phyloP scores from a whole-genome alignment of 345 rosid genomes.

The Pistacia vera region DNA sequence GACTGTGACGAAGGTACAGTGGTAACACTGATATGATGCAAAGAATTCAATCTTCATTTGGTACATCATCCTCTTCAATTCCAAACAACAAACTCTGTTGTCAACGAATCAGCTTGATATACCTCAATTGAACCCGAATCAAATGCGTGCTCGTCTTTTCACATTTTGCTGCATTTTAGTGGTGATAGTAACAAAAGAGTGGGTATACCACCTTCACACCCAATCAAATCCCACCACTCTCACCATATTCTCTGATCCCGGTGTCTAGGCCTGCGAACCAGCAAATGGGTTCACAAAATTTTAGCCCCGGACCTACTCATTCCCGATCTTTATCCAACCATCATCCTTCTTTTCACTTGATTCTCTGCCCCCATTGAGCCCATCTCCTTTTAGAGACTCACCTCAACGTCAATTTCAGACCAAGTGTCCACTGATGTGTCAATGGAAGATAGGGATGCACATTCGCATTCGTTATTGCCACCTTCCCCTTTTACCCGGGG shows the following conservation, averaged over 20 bases:
- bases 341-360: constrained; percentile 77
- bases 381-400: constrained; percentile 63
- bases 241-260: constrained; percentile 89
- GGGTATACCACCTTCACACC: constrained; percentile 90
- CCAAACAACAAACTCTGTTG: constrained; percentile 41
- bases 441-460: constrained; percentile 67
- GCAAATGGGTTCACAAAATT: constrained; percentile 52
- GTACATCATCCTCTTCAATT: constrained; percentile 52
- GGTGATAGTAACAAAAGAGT: constrained; percentile 52
- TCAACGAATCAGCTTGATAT: constrained; percentile 56
- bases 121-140: constrained; percentile 51
- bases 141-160: constrained; percentile 51
- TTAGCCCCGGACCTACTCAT: constrained; percentile 53
- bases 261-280: constrained; percentile 54
- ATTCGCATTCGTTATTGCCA: constrained; percentile 57
- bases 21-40: constrained; percentile 65
- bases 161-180: constrained; percentile 49
- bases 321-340: constrained; percentile 92
- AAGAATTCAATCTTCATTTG: constrained; percentile 68
- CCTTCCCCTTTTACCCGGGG: constrained; percentile 68
- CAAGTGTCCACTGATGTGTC: constrained; percentile 56
- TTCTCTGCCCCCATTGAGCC: constrained; percentile 78
- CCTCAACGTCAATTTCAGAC: constrained; percentile 40
- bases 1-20: constrained; percentile 58
- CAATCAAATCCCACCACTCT: constrained; percentile 82